Conservation (phyloP, 495 filamentous ascomycete species). For the Aspergillus saccharolyticus region DNA sequence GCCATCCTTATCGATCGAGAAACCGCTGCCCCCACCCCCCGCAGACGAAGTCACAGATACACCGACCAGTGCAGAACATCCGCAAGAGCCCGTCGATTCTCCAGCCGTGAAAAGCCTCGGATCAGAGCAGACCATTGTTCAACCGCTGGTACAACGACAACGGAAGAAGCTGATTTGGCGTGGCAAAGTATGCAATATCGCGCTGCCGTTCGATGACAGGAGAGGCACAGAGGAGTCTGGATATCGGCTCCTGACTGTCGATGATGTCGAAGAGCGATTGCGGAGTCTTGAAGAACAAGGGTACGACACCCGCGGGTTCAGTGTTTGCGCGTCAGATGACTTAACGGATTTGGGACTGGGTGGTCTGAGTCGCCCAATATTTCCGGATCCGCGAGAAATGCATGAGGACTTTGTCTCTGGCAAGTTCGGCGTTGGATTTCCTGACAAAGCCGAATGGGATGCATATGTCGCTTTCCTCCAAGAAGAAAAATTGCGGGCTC, state of each 20-base stretch:
- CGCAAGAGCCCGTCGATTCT: slow-evolving; percentile 4
- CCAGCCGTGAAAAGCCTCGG: slow-evolving; percentile 15
- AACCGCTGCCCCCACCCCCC: slow-evolving; percentile 46
- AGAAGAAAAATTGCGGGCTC: slow-evolving; percentile 84
- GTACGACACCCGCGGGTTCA: slow-evolving; percentile 71
- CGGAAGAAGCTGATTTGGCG: slow-evolving; percentile 55
- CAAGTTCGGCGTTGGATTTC: slow-evolving; percentile 62
- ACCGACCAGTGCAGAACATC: slow-evolving; percentile 1
- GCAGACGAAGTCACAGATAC: slow-evolving; percentile 20
- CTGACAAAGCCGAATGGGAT: slow-evolving; percentile 75
- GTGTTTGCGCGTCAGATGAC: slow-evolving; percentile 45
- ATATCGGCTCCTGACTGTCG: slow-evolving; percentile 52
- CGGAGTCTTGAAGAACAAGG: slow-evolving; percentile 68
- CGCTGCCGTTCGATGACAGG: slow-evolving; percentile 64
- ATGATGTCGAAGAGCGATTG: slow-evolving; percentile 61
- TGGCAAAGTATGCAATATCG: slow-evolving; percentile 68
- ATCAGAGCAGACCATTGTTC: slow-evolving; percentile 9
- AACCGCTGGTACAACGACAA: slow-evolving; percentile 25
- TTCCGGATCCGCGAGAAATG: slow-evolving; percentile 62
- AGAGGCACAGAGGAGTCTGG: slow-evolving; percentile 51
- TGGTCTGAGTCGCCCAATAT: slow-evolving; percentile 65
- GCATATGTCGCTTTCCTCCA: slow-evolving; percentile 72
- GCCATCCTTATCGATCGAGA: slow-evolving; percentile 31
- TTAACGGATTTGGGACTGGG: slow-evolving; percentile 28
- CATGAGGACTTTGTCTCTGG: slow-evolving; percentile 46